Evolutionary conservation across 1,284 basidiomycete genomes (phyloP).

Genomic region (Gomphus bonarii): DNA sequence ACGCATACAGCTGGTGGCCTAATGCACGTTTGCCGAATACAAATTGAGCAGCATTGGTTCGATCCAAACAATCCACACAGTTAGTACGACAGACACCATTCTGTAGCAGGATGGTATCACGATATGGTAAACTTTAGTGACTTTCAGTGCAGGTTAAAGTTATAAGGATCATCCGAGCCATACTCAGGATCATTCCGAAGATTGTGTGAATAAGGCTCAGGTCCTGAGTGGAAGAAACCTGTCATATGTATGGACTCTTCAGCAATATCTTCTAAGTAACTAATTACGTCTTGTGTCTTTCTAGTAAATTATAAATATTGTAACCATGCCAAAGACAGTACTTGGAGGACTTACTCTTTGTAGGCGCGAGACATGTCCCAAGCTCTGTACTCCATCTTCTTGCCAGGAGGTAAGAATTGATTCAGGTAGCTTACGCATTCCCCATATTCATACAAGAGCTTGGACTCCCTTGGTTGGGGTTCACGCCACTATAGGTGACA

Average conservation of each 20-base stretch:
- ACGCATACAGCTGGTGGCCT: constrained; percentile 91
- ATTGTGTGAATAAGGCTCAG: constrained; percentile 65
- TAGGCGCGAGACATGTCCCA: constrained; percentile 96
- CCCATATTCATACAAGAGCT: constrained; percentile 84
- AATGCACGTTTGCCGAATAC: constrained; percentile 94
- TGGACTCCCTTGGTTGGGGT: constrained; percentile 81
- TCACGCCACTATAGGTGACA: constrained; percentile 28
- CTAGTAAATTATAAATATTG: constrained; percentile 28
- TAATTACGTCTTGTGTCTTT: constrained; percentile 93
- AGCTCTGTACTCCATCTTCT: constrained; percentile 85
- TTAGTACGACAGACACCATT: constrained; percentile 87
- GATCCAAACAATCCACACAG: constrained; percentile 94
- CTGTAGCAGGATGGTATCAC: constrained; percentile 71
- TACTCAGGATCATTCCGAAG: constrained; percentile 40
- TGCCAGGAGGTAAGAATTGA: constrained; percentile 82
- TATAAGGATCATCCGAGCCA: neutral
- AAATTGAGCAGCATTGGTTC: constrained; percentile 97
- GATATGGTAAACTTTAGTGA: constrained; percentile 33
- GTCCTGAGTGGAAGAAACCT: constrained; percentile 87
- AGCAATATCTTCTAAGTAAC: constrained; percentile 90
- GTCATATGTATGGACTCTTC: constrained; percentile 91
- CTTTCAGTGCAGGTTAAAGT: neutral
- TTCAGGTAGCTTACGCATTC: constrained; percentile 92
- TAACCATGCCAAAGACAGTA: constrained; percentile 8
- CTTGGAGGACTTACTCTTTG: constrained; percentile 51